Evolutionary conservation across 2,329 filamentous ascomycete species (phyloP).

Genomic region (Fusarium sp.): DNA sequence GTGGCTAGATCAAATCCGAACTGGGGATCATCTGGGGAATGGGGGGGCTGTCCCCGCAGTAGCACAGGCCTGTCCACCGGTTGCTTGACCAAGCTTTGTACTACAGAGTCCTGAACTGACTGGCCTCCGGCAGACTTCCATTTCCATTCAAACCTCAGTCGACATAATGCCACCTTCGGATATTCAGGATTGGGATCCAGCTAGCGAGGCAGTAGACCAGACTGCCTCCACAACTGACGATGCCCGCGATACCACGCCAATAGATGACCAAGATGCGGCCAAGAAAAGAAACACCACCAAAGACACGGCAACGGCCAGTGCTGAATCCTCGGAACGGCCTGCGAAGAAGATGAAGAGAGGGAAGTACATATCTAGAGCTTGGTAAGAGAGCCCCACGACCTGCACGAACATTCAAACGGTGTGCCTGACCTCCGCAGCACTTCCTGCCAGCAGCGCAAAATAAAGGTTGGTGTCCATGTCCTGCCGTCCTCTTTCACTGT

Average conservation of each 20-base stretch:
- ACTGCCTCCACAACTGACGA: background rate
- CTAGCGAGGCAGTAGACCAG: background rate
- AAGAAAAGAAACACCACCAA: background rate
- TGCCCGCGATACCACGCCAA: background rate
- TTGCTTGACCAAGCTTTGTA: background rate
- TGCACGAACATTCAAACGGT: too few relatives aligned
- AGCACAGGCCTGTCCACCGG: background rate
- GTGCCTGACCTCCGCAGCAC: conserved; percentile 8
- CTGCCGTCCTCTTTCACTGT: background rate
- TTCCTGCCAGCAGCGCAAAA: conserved; percentile 36
- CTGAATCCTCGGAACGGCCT: conserved; percentile 1
- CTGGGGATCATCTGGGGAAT: background rate
- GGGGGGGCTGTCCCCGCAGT: background rate
- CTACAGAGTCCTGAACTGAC: background rate
- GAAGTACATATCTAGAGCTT: conserved; percentile 38
- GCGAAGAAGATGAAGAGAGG: conserved; percentile 35
- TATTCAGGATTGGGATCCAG: background rate
- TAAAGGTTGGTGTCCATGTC: conserved; percentile 19
- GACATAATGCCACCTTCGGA: background rate
- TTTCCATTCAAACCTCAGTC: background rate
- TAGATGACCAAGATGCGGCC: background rate
- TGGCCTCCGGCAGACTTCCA: background rate
- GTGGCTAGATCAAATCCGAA: background rate
- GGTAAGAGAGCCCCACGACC: background rate
- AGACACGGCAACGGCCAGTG: background rate